Conservation (phyloP, 1,284 basidiomycete species). For the Moniliella sp. region DNA sequence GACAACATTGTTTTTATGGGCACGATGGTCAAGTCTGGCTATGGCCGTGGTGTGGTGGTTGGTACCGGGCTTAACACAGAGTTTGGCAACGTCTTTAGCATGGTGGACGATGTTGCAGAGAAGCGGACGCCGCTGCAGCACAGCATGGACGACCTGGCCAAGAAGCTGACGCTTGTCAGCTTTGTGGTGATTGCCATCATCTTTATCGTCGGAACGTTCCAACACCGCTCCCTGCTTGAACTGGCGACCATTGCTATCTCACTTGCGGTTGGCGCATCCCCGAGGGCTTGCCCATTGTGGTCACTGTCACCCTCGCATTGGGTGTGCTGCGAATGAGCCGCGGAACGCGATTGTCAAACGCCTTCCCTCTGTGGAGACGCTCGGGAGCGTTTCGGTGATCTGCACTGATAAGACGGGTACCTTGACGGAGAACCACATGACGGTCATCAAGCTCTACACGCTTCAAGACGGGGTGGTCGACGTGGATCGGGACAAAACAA, state of each 20-base stretch:
- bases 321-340: slow-evolving; percentile 83
- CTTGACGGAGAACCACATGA: slow-evolving; percentile 76
- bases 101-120: slow-evolving; percentile 95
- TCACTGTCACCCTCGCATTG: slow-evolving; percentile 81
- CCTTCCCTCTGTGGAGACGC: slow-evolving; percentile 85
- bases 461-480: slow-evolving; percentile 24
- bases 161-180: slow-evolving; percentile 67
- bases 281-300: slow-evolving; percentile 86
- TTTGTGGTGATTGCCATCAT: slow-evolving; percentile 83
- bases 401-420: slow-evolving; percentile 82
- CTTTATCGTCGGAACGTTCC: slow-evolving; percentile 67
- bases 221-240: slow-evolving; percentile 72
- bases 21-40: slow-evolving; percentile 72
- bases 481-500: slow-evolving; percentile 87
- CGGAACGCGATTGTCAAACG: slow-evolving; percentile 87
- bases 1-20: slow-evolving; percentile 88
- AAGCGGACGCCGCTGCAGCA: slow-evolving; percentile 76
- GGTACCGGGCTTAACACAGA: slow-evolving; percentile 73
- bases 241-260: slow-evolving; percentile 99
- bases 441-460: slow-evolving; percentile 70
- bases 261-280: slow-evolving; percentile 90
- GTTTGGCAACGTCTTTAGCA: slow-evolving; percentile 83
- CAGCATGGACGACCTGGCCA: slow-evolving; percentile 87
- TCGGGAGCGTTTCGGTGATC: slow-evolving; percentile 87
- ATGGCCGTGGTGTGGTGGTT: slow-evolving; percentile 68